phyloP scores from a whole-genome alignment of 805 yeast species.

The Nakazawaea siamensis region DNA sequence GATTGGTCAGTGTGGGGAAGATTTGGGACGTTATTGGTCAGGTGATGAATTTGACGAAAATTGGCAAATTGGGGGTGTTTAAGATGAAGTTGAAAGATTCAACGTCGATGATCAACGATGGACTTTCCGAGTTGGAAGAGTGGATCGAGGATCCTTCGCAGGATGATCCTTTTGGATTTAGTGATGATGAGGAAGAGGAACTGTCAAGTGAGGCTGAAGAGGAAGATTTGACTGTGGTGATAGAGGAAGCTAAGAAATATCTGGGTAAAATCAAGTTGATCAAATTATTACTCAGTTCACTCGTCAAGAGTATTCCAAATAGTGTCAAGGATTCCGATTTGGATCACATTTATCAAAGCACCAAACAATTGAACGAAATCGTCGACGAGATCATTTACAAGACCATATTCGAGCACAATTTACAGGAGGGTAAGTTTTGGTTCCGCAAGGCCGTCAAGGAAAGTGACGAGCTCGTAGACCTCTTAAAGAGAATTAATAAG shows the following conservation, averaged over 20 bases:
- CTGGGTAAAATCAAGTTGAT: constrained; percentile 44
- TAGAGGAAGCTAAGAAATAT: constrained; percentile 40
- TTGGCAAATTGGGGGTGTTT: constrained; percentile 48
- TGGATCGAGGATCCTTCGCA: constrained; percentile 61
- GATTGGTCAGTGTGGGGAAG: constrained; percentile 56
- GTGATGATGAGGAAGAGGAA: constrained; percentile 20
- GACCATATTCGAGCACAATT: constrained; percentile 35
- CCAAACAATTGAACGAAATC: constrained; percentile 29
- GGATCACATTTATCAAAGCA: constrained; percentile 23
- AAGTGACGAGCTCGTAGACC: constrained; percentile 21
- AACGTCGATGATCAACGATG: constrained; percentile 46
- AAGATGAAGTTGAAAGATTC: constrained; percentile 36
- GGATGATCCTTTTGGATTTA: constrained; percentile 49
- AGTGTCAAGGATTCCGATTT: constrained; percentile 11
- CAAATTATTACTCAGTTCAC: constrained; percentile 48
- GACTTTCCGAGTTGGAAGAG: constrained; percentile 56
- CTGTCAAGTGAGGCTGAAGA: constrained; percentile 20
- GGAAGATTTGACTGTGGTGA: constrained; percentile 19
- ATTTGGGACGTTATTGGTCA: constrained; percentile 64
- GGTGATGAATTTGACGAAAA: constrained; percentile 29
- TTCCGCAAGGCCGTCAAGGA: constrained; percentile 15
- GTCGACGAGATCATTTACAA: constrained; percentile 56
- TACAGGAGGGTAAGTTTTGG: constrained; percentile 28
- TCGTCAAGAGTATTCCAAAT: constrained; percentile 48
- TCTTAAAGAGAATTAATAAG: constrained; percentile 39